Conservation (phyloP, 176 grass and related monocot species). For the Otatea glauca region DNA sequence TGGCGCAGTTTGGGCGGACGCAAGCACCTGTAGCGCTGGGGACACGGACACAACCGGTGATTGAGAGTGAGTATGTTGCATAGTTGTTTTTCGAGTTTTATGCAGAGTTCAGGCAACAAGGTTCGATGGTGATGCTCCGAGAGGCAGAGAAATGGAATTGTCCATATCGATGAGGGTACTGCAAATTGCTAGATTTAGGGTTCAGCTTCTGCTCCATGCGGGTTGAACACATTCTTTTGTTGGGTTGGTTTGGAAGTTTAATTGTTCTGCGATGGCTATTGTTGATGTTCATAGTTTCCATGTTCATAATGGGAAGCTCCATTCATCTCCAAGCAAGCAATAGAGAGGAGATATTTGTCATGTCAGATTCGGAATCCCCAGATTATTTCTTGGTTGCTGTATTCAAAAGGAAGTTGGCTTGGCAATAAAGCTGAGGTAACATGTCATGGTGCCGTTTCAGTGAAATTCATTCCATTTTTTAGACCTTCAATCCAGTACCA, state of each 20-base stretch:
- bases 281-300: conserved; percentile 50
- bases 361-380: conserved; percentile 39
- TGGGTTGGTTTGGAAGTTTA: conserved; percentile 16
- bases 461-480: conserved; percentile 37
- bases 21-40: conserved; percentile 67
- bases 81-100: conserved; percentile 26
- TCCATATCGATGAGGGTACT: conserved; percentile 1
- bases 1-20: conserved; percentile 64
- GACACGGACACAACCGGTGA: conserved; percentile 72
- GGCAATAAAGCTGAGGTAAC: conserved; percentile 75
- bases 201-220: conserved; percentile 15
- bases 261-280: conserved; percentile 34
- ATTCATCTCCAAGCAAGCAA: conserved; percentile 50
- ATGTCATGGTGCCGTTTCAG: background rate
- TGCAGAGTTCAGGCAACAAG: conserved; percentile 24
- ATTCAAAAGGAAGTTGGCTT: conserved; percentile 50
- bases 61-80: conserved; percentile 75
- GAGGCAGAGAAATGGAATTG: background rate
- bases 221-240: conserved; percentile 55
- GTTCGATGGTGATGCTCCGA: conserved; percentile 30
- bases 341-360: conserved; percentile 22
- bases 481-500: conserved; percentile 18
- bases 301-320: conserved; percentile 37
- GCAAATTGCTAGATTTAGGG: conserved; percentile 4
- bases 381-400: conserved; percentile 62